phyloP scores from a whole-genome alignment of 305 asterid genomes.

The Fraxinus ornus region DNA sequence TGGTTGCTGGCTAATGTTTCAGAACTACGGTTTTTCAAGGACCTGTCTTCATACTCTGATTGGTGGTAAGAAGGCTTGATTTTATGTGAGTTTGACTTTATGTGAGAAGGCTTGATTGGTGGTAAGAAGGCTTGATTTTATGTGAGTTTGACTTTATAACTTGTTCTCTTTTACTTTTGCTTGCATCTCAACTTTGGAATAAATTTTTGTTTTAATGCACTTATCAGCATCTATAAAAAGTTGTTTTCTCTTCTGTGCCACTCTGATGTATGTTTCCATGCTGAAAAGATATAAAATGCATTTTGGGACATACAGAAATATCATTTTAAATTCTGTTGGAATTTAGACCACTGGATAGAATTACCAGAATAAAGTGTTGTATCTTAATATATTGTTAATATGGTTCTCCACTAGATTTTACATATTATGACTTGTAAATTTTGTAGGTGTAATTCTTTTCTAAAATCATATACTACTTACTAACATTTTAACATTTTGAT shows the following conservation, averaged over 20 bases:
- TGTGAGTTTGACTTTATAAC: background rate
- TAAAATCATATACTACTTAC: background rate
- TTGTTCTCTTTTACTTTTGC: background rate
- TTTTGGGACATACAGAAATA: background rate
- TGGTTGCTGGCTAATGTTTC: background rate
- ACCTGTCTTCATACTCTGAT: background rate
- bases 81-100: background rate
- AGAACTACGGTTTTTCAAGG: background rate
- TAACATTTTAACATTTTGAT: background rate
- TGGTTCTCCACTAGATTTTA: background rate
- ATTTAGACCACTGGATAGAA: background rate
- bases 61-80: background rate
- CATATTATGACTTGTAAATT: background rate
- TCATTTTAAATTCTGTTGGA: background rate
- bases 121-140: background rate
- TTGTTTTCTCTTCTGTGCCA: background rate
- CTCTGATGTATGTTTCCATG: background rate
- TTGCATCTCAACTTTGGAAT: background rate
- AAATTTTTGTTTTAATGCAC: background rate
- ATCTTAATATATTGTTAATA: background rate
- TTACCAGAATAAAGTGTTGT: background rate
- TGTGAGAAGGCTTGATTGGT: no score
- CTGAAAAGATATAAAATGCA: background rate
- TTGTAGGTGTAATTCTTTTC: background rate
- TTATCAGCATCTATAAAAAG: background rate